Percentiles rank a stretch among this genome's conserved stretches.
Conservation (phyloP, 75 land plant genomes). For the Pinus albicaulis region DNA sequence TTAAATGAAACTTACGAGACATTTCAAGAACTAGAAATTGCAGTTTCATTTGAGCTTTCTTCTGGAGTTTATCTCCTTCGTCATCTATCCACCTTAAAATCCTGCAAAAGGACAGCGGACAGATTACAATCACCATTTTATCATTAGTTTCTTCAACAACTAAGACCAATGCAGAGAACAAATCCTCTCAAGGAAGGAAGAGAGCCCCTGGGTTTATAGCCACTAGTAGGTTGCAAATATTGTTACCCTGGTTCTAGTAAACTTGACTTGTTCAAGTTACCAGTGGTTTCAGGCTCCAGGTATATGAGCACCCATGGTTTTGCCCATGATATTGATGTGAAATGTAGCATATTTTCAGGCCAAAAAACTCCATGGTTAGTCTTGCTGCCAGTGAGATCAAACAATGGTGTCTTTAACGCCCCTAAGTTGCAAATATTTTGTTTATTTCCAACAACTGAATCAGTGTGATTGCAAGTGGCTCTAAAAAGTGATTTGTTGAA, state of each 20-base stretch:
- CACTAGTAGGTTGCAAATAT: not conserved
- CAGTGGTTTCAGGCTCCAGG: too few relatives aligned
- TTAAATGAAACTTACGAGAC: slow-evolving; percentile 74
- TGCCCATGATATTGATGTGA: too few relatives aligned
- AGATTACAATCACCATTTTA: not conserved
- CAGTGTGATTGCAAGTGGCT: not conserved
- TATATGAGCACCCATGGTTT: too few relatives aligned
- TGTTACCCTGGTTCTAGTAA: not conserved
- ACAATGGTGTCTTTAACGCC: too few relatives aligned
- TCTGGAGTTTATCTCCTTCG: slow-evolving; percentile 52
- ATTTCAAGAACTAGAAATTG: slow-evolving; percentile 78
- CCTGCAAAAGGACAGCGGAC: slow-evolving; percentile 27
- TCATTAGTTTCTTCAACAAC: not conserved
- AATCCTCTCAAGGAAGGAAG: too few relatives aligned
- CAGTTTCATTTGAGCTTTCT: slow-evolving; percentile 25
- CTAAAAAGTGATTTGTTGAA: not conserved
- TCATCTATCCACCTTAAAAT: slow-evolving; percentile 78
- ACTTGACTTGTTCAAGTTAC: not conserved
- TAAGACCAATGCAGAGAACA: not conserved
- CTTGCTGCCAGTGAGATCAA: too few relatives aligned
- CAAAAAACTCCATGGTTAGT: not conserved
- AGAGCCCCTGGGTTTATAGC: not conserved
- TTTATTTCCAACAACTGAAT: not conserved
- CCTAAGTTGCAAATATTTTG: not conserved
- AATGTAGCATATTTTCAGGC: not conserved